These are phyloP conservation scores for Helianthus tuberosus DNA, from an alignment of 129 eudicot species.

Conservation along the genomic window DNA sequence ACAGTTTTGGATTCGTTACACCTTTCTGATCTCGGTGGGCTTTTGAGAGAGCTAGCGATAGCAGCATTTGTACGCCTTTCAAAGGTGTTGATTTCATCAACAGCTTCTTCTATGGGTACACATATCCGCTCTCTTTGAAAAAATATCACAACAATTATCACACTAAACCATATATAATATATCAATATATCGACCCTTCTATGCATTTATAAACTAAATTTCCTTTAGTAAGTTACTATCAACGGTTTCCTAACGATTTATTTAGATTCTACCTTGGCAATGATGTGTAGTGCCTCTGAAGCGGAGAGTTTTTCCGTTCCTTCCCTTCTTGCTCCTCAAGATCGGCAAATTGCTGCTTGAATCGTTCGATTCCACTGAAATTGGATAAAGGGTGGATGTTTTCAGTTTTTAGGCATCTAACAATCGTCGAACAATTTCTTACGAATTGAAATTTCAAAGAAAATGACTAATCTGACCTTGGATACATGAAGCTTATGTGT, in stretches of 20 bases:
- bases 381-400: constrained; percentile 10
- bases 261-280: constrained; percentile 62
- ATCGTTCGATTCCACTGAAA: constrained; percentile 64
- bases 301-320: constrained; percentile 56
- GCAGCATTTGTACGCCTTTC: constrained; percentile 56
- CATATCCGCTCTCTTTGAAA: constrained; percentile 72
- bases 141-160: constrained; percentile 16
- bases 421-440: background rate
- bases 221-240: background rate
- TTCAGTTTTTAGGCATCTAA: constrained; percentile 17
- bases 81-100: constrained; percentile 46
- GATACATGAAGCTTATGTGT: constrained; percentile 91
- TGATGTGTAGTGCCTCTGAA: constrained; percentile 80
- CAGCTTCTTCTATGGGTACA: constrained; percentile 67
- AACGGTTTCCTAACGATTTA: background rate
- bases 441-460: background rate
- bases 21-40: constrained; percentile 63
- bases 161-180: background rate
- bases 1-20: constrained; percentile 38
- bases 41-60: constrained; percentile 46
- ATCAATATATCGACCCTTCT: background rate
- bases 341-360: constrained; percentile 80
- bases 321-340: constrained; percentile 71
- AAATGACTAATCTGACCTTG: constrained; percentile 48
- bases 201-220: background rate